Conservation (phyloP, 2,329 filamentous ascomycete genomes). For the Hypoxylon sp. region DNA sequence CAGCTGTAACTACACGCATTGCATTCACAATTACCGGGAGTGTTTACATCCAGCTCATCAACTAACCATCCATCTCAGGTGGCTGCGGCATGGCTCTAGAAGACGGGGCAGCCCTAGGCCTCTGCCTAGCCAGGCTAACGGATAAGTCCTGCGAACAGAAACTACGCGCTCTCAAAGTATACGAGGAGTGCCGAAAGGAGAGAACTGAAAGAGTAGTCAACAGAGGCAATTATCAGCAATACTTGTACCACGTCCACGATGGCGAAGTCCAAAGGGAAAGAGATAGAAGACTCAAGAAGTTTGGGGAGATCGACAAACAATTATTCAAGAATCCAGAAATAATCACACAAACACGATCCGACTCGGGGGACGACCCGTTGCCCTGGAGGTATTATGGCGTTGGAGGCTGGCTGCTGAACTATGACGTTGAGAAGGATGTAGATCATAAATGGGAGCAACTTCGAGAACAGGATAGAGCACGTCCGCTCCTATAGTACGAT, state of each 20-base stretch:
- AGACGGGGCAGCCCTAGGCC: conserved; percentile 62
- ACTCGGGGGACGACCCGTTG: conserved; percentile 58
- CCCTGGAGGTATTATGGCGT: conserved; percentile 59
- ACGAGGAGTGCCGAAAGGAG: conserved; percentile 69
- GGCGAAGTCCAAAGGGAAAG: conserved; percentile 68
- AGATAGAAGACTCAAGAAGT: conserved; percentile 57
- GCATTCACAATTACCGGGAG: background rate
- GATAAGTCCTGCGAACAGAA: conserved; percentile 56
- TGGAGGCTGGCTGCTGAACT: conserved; percentile 57
- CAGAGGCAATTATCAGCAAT: conserved; percentile 71
- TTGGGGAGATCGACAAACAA: conserved; percentile 48
- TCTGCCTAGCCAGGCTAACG: conserved; percentile 64
- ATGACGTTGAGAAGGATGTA: conserved; percentile 57
- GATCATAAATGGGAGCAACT: conserved; percentile 52
- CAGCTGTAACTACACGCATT: background rate
- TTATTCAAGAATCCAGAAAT: conserved; percentile 26
- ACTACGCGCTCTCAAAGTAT: conserved; percentile 58
- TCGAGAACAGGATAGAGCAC: conserved; percentile 1
- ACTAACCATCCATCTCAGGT: conserved; percentile 25
- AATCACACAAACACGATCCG: conserved; percentile 33
- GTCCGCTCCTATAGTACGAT: conserved; percentile 45
- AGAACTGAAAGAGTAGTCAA: conserved; percentile 72
- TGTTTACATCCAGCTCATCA: background rate
- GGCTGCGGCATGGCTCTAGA: conserved; percentile 72
- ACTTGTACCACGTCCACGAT: conserved; percentile 72